Percentiles rank a stretch among this genome's conserved stretches.
phyloP scores from a whole-genome alignment of 257 asterid species.

The Jacaranda copaia region DNA sequence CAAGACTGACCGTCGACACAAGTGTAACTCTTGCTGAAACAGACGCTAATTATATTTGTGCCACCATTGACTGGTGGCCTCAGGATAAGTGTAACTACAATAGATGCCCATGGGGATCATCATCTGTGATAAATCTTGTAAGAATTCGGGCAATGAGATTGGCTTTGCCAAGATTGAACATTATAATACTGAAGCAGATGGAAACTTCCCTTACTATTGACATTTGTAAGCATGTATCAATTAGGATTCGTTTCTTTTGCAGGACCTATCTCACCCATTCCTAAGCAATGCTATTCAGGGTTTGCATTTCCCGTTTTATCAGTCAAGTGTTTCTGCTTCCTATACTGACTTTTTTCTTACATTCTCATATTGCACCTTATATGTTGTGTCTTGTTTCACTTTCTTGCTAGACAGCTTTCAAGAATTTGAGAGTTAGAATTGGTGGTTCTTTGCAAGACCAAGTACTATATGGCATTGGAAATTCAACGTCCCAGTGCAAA shows the following conservation, averaged over 20 bases:
- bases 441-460: constrained; percentile 99
- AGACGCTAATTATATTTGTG: constrained; percentile 82
- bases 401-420: constrained; percentile 66
- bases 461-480: constrained; percentile 76
- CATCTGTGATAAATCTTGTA: constrained; percentile 79
- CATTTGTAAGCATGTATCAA: constrained; percentile 9
- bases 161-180: constrained; percentile 13
- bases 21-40: constrained; percentile 59
- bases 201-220: neutral
- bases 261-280: constrained; percentile 82
- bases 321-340: neutral
- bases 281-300: constrained; percentile 83
- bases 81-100: constrained; percentile 82
- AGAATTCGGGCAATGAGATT: constrained; percentile 23
- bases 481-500: constrained; percentile 58
- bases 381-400: constrained; percentile 18
- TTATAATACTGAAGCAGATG: neutral
- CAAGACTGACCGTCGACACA: constrained; percentile 57
- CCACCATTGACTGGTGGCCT: constrained; percentile 99
- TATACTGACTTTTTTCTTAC: neutral
- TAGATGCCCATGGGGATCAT: constrained; percentile 88
- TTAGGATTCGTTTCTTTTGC: constrained; percentile 41
- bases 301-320: constrained; percentile 42
- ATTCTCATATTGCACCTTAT: neutral
- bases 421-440: constrained; percentile 75